Evolutionary conservation across 257 asterid species (phyloP), one percentile per base, ranked within the genome.

Genomic region (Lycium ferocissimum): DNA sequence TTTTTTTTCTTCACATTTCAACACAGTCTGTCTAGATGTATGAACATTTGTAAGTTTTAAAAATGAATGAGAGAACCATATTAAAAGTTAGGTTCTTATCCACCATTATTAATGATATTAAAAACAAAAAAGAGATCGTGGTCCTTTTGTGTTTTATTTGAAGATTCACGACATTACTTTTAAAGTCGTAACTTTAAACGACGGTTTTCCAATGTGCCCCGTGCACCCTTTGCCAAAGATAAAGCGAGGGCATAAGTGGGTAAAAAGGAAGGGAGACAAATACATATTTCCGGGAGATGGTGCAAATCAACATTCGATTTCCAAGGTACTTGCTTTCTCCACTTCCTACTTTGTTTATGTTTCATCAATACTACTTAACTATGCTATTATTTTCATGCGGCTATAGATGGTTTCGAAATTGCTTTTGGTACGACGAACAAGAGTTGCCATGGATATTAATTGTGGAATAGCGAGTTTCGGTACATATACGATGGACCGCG

Each of bases 391-490:
- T 58, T 86, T 85, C 67, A 86, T 85, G 51, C 88, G 78, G 17
- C 71, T 67, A 10, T 85, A 95, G 99, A 94, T 95, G 99, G 83
- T 93, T 62, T 97, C 97, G 51, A 97, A 92, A 89, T 92, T 94
- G 40, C 95, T 97, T 65, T 94, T 95, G 84, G 99, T 98, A 65
- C 90, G 83, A 79, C 93, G 86, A 83, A 94, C 98, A 53, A 93
- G 99, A 75, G 96, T 94, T 82, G 97, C 91, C 85, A 82, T 95
- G 91, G 99, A 95, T 87, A 91, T 94, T 67, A 98, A 97, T 84
- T 95, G 99, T 82, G 98, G 98, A 83, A 97, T 95, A 56, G 99
- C 99, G 1, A 95, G 99, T 92, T 95, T 94, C 86, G 98, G 99
- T 63, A 97, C 99, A 43, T 95, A 95, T 91, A 83, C 94, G 59